A percentile compares a stretch with the other conserved stretches of the same genome.
These are phyloP conservation scores for Helianthus annuus DNA, from an alignment of 129 eudicot species.

Conservation along the genomic window DNA sequence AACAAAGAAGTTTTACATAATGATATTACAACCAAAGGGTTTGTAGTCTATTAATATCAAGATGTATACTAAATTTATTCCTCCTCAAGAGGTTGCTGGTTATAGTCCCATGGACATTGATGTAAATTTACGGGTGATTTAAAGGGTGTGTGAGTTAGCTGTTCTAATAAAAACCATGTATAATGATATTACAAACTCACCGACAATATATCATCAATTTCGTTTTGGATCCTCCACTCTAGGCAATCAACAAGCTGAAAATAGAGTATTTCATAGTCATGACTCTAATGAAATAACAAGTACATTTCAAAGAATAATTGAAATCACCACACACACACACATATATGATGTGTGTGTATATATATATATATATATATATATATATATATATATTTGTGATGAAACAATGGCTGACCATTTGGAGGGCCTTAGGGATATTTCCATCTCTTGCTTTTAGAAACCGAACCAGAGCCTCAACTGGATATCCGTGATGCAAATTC, in stretches of 20 bases:
- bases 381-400: not conserved
- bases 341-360: not conserved
- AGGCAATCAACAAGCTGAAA: slow-evolving; percentile 81
- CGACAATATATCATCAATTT: slow-evolving; percentile 75
- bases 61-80: no score
- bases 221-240: slow-evolving; percentile 90
- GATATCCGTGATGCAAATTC: slow-evolving; percentile 85
- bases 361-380: not conserved
- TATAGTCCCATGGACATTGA: no score
- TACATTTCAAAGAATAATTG: not conserved
- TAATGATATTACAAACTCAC: slow-evolving; percentile 52
- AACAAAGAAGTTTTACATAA: not conserved
- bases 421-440: slow-evolving; percentile 69
- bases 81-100: no score
- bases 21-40: slow-evolving; percentile 2
- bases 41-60: no score
- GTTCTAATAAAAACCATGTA: not conserved
- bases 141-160: no score
- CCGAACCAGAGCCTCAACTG: slow-evolving; percentile 60
- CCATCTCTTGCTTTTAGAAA: slow-evolving; percentile 98
- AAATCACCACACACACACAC: not conserved
- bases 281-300: slow-evolving; percentile 2
- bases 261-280: slow-evolving; percentile 3
- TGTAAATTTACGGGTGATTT: no score
- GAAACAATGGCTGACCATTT: slow-evolving; percentile 54